Evolutionary conservation across 352 stramenopile species (phyloP).

Genomic region (Bremia lactucae): DNA sequence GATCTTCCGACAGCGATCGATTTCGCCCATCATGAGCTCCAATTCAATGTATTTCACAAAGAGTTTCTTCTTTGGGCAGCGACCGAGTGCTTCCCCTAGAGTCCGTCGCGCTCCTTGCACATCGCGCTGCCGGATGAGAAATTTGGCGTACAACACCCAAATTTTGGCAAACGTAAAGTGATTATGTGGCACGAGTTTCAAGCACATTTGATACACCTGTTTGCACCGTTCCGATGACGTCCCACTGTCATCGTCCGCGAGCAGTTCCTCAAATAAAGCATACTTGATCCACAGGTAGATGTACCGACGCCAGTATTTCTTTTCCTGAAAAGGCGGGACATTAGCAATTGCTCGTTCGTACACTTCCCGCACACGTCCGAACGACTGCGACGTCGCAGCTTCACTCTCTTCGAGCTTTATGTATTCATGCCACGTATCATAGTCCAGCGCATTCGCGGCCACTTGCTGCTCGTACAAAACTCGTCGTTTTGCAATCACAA

Average conservation of each 20-base stretch:
- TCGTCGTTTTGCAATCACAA: slow-evolving; percentile 91
- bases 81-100: slow-evolving; percentile 90
- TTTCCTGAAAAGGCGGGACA: slow-evolving; percentile 90
- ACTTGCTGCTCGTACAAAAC: slow-evolving; percentile 92
- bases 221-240: slow-evolving; percentile 55
- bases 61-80: slow-evolving; percentile 89
- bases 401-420: slow-evolving; percentile 94
- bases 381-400: slow-evolving; percentile 38
- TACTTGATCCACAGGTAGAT: slow-evolving; percentile 99
- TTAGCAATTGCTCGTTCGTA: slow-evolving; percentile 94
- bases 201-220: slow-evolving; percentile 92
- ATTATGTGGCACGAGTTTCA: slow-evolving; percentile 90
- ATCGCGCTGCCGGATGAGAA: slow-evolving; percentile 92
- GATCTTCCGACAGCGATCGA: slow-evolving; percentile 91
- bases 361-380: slow-evolving; percentile 83
- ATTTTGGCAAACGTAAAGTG: slow-evolving; percentile 98
- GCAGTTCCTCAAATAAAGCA: slow-evolving; percentile 94
- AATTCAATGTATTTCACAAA: slow-evolving; percentile 90
- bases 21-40: slow-evolving; percentile 97
- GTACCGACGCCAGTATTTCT: slow-evolving; percentile 97
- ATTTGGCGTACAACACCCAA: slow-evolving; percentile 95
- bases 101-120: slow-evolving; percentile 85
- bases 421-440: slow-evolving; percentile 99
- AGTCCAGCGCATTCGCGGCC: slow-evolving; percentile 87
- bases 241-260: slow-evolving; percentile 47